Percentiles rank a stretch among this genome's conserved stretches.
Evolutionary conservation across 257 asterid genomes (phyloP).

Genomic region (Eucommia ulmoides): DNA sequence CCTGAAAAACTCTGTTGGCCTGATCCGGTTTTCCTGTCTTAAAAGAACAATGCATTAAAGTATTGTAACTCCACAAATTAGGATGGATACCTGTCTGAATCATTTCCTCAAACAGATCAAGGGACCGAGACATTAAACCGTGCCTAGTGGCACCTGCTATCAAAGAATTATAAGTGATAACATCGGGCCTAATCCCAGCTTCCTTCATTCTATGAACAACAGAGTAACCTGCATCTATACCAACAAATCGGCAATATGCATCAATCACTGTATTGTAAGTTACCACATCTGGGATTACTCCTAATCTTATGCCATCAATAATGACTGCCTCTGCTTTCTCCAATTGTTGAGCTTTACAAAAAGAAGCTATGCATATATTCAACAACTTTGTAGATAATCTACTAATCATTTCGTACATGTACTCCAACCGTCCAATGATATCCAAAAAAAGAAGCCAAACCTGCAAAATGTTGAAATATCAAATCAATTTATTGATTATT

Average conservation of each 20-base stretch:
- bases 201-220: slow-evolving; percentile 60
- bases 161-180: slow-evolving; percentile 68
- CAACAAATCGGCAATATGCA: slow-evolving; percentile 55
- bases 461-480: slow-evolving; percentile 15
- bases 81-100: slow-evolving; percentile 41
- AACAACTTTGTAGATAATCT: slow-evolving; percentile 59
- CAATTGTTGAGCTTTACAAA: slow-evolving; percentile 68
- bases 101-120: slow-evolving; percentile 70
- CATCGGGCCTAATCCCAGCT: slow-evolving; percentile 61
- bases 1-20: slow-evolving; percentile 52
- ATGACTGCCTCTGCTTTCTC: slow-evolving; percentile 75
- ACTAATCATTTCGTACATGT: slow-evolving; percentile 41
- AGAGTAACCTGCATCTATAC: slow-evolving; percentile 57
- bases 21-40: slow-evolving; percentile 55
- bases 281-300: slow-evolving; percentile 65
- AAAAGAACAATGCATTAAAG: slow-evolving; percentile 66
- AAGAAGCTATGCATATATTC: slow-evolving; percentile 66
- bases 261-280: slow-evolving; percentile 73
- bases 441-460: slow-evolving; percentile 15
- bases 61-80: slow-evolving; percentile 78
- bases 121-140: slow-evolving; percentile 28
- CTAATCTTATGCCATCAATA: slow-evolving; percentile 64
- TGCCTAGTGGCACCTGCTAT: slow-evolving; percentile 62
- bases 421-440: slow-evolving; percentile 12
- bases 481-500: no score